Evolutionary conservation across 352 stramenopile species (phyloP).

Genomic region (Elongisporangium anandrum): DNA sequence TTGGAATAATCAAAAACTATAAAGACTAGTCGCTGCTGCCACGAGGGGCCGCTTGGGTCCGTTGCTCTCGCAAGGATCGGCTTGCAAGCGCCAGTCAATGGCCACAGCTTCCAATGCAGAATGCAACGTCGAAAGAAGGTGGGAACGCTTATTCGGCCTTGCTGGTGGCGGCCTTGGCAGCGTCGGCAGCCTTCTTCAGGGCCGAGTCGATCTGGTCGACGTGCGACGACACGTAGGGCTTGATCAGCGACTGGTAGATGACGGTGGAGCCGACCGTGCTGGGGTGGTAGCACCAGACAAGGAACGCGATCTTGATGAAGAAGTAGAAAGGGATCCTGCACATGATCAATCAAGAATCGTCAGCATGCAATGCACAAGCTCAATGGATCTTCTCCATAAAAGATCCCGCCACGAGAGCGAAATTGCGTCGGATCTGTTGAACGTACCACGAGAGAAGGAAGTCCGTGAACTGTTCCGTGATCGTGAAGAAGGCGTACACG

Average conservation of each 20-base stretch:
- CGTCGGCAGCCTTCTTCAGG: constrained; percentile 48
- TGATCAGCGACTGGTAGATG: constrained; percentile 83
- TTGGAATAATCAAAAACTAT: constrained; percentile 1
- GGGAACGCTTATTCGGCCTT: constrained; percentile 38
- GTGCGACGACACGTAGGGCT: constrained; percentile 78
- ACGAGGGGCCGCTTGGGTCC: neutral
- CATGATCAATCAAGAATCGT: neutral
- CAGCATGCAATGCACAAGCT: neutral
- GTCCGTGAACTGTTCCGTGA: constrained; percentile 90
- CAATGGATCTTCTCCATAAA: neutral
- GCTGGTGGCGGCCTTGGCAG: constrained; percentile 39
- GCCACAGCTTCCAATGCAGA: neutral
- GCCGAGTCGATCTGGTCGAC: constrained; percentile 61
- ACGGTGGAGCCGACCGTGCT: constrained; percentile 73
- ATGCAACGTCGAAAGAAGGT: neutral
- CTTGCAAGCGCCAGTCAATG: neutral
- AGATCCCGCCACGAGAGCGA: neutral
- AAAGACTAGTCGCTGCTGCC: neutral
- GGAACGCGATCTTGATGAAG: constrained; percentile 83
- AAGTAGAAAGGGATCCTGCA: constrained; percentile 83
- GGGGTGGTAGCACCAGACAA: constrained; percentile 84
- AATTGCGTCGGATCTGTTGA: neutral
- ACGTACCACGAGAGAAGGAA: constrained; percentile 72
- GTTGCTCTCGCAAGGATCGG: neutral
- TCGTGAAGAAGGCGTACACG: constrained; percentile 96